Conservation (phyloP, 2,329 filamentous ascomycete genomes). For the Aotearoamyces nothofagi region DNA sequence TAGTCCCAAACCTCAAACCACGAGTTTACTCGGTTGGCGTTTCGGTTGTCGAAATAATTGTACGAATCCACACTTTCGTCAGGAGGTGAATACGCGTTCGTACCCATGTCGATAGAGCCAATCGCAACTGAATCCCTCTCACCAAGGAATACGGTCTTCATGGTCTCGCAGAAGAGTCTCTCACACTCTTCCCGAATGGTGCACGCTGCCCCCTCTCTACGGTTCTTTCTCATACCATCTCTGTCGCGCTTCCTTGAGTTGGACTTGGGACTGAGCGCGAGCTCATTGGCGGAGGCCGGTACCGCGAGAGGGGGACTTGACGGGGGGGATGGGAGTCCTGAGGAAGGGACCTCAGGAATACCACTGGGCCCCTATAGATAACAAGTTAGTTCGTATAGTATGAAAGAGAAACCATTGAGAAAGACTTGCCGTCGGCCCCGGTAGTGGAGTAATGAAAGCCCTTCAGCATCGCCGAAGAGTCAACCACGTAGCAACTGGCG, state of each 20-base stretch:
- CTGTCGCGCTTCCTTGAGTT: constrained; percentile 20
- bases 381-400: constrained; percentile 8
- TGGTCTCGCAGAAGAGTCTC: constrained; percentile 98
- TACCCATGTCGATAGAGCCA: constrained; percentile 81
- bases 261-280: constrained; percentile 45
- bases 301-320: constrained; percentile 82
- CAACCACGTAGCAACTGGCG: constrained; percentile 83
- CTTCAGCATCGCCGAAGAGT: constrained; percentile 55
- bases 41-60: constrained; percentile 12
- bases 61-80: constrained; percentile 13
- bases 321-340: constrained; percentile 72
- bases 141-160: constrained; percentile 89
- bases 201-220: constrained; percentile 84
- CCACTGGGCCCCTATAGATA: constrained; percentile 60
- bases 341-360: constrained; percentile 84
- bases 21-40: constrained; percentile 14
- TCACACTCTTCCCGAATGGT: constrained; percentile 99
- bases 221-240: constrained; percentile 22
- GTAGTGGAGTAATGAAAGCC: constrained; percentile 95
- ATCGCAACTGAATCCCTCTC: constrained; percentile 65
- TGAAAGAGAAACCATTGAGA: constrained; percentile 2
- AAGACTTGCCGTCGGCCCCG: constrained; percentile 54
- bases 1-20: constrained; percentile 44
- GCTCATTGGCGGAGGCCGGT: constrained; percentile 51
- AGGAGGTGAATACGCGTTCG: constrained; percentile 34